A percentile compares a stretch with the other conserved stretches of the same genome.
phyloP scores from a whole-genome alignment of 73 alveolate species.

The Symbiodinium pilosum region DNA sequence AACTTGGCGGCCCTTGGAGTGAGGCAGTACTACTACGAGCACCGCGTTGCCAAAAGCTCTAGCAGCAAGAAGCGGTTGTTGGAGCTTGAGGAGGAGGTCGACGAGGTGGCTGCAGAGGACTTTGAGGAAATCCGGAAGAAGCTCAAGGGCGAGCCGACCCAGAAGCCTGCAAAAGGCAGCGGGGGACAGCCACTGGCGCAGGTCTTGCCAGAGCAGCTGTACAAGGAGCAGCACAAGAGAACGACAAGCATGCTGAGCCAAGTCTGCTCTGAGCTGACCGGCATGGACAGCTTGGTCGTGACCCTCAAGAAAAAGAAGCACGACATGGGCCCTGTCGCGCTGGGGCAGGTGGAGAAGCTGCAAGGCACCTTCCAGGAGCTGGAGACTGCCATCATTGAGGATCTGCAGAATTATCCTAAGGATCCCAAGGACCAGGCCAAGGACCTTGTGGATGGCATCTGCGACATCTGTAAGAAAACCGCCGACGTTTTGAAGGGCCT shows the following conservation, averaged over 20 bases:
- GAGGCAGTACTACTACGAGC: neutral
- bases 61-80: neutral
- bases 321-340: neutral
- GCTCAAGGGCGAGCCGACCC: neutral
- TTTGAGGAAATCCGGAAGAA: neutral
- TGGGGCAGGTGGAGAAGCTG: neutral
- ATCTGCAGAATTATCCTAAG: neutral
- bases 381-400: neutral
- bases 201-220: neutral
- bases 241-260: neutral
- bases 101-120: neutral
- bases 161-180: neutral
- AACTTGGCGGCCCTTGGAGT: neutral
- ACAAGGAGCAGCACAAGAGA: constrained; percentile 32
- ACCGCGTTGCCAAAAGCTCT: neutral
- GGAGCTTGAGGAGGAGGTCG: neutral
- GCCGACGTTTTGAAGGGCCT: no score
- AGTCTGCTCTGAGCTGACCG: neutral
- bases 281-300: neutral
- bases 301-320: neutral
- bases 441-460: no score
- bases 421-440: neutral
- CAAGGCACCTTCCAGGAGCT: neutral
- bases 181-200: neutral
- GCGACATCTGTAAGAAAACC: no score